Percentiles rank a stretch among this genome's conserved stretches.
Conservation (phyloP, 2,329 filamentous ascomycete genomes). For the Fusarium sublunatum region DNA sequence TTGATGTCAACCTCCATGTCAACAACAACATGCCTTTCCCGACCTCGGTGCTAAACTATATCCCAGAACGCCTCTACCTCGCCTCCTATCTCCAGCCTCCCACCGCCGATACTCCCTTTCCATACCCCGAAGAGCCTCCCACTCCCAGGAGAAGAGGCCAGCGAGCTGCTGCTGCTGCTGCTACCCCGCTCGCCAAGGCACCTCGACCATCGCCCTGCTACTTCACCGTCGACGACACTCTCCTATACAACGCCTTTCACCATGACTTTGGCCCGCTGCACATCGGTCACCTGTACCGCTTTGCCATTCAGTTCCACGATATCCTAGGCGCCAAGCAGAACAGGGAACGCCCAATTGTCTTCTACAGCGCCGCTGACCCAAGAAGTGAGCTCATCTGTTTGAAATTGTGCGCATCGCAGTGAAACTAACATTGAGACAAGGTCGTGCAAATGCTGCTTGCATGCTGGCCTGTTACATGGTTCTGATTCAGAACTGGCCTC, state of each 20-base stretch:
- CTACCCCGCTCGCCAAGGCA: constrained; percentile 47
- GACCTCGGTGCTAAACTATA: constrained; percentile 43
- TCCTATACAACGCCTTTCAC: constrained; percentile 98
- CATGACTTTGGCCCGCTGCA: constrained; percentile 98
- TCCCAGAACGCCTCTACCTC: constrained; percentile 89
- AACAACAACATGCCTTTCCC: constrained; percentile 29
- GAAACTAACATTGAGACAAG: constrained; percentile 55
- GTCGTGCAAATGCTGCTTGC: constrained; percentile 92
- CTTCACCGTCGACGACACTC: constrained; percentile 91
- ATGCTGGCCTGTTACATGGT: constrained; percentile 99
- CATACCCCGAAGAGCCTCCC: constrained; percentile 79
- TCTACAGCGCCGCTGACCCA: constrained; percentile 93
- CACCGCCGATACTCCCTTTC: constrained; percentile 84
- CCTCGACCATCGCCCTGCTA: constrained; percentile 76
- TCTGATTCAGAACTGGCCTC: constrained; percentile 96
- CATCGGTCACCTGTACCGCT: constrained; percentile 96
- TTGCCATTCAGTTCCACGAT: constrained; percentile 95
- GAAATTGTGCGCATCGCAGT: constrained; percentile 1
- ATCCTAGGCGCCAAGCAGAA: constrained; percentile 92
- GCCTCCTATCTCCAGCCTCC: constrained; percentile 89
- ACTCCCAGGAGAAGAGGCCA: constrained; percentile 58
- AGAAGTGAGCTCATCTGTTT: constrained; percentile 72
- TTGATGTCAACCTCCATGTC: constrained; percentile 16
- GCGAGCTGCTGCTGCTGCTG: constrained; percentile 68
- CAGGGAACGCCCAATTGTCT: constrained; percentile 89